Base-by-base conservation (phyloP, 305 asterid species). In the Withania somnifera region DNA sequence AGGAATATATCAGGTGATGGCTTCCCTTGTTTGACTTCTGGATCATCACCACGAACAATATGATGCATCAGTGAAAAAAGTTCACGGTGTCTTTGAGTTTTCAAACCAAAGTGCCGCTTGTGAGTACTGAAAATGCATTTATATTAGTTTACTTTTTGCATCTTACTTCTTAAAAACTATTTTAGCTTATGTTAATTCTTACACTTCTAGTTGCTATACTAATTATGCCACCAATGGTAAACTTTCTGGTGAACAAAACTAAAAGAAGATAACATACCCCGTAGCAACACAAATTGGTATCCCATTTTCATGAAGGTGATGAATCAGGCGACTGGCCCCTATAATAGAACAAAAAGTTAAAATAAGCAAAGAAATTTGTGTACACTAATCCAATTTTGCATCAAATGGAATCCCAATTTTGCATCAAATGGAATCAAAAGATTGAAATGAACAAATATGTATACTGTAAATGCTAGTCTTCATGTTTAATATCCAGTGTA, bases 211-310 rank as follows among this genome's bases (percentile, higher is more conserved):
- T 47, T 73, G 79, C 45, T 47, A 47, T 24, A 26, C 79, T 15
- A 47, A 73, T 50, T 26, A 50, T 9, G 5, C 42, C 42, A 73
- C 57, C 6, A 15, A 81, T 4, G 30, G 42, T 5, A 47, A 26
- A 68, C 76, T 26, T 58, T 20, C 50, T 67, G 17, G 54, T 47
- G 45, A 56, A 85, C 66, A 26, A 77, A 53, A 64, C 40, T 17
- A 79, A 83, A 66, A 80, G 40, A 14, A 60, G 56, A 81, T 66
- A 73, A 11, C 86, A 42, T 90, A 94, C 98, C 98, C 99, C 1
- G 99, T 94, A 60, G 97, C 99, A 84, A 96, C 95, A 89, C 93
- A 92, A 42, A 95, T 94, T 84, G 99, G 99, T 79, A 94, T 85
- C 69, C 96, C 95, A 53, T 89, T 96, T 47, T 90, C 88, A 89